A percentile compares a stretch with the other conserved stretches of the same genome.
phyloP scores from a whole-genome alignment of 129 eudicot genomes.

The Chrysanthemum lavandulifolium region DNA sequence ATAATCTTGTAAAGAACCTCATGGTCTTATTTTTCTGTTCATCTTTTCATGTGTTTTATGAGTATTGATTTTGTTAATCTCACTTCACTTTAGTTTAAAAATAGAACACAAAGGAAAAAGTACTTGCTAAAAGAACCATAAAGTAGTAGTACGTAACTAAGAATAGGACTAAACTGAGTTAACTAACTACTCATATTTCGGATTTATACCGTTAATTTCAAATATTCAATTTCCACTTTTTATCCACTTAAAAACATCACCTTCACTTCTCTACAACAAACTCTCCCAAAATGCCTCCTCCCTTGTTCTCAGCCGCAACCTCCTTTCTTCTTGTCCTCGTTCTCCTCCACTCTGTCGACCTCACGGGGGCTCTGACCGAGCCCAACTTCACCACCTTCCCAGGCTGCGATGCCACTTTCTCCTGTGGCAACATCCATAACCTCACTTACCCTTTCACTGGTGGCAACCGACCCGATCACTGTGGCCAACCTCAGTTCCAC shows the following conservation, averaged over 20 bases:
- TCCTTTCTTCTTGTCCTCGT: slow-evolving; percentile 21
- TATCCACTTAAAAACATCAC: slow-evolving; percentile 9
- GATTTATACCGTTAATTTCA: slow-evolving; percentile 32
- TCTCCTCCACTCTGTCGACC: slow-evolving; percentile 29
- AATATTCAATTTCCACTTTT: slow-evolving; percentile 12
- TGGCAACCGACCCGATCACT: slow-evolving; percentile 51
- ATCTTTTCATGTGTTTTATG: neutral
- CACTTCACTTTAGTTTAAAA: slow-evolving; percentile 1
- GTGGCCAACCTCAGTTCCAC: slow-evolving; percentile 60
- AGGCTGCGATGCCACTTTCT: slow-evolving; percentile 43
- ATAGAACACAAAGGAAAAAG: slow-evolving; percentile 10
- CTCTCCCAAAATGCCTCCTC: slow-evolving; percentile 26
- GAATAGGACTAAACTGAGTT: neutral
- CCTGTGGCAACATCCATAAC: slow-evolving; percentile 51
- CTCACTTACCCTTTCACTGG: slow-evolving; percentile 65
- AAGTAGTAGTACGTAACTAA: neutral
- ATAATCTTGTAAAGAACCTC: slow-evolving; percentile 12
- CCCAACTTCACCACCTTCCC: slow-evolving; percentile 29
- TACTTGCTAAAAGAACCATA: neutral
- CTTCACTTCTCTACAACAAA: slow-evolving; percentile 1
- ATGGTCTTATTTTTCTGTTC: neutral
- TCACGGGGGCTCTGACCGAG: slow-evolving; percentile 30
- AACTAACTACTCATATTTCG: slow-evolving; percentile 22
- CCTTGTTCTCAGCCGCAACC: slow-evolving; percentile 17
- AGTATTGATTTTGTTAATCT: neutral